Evolutionary conservation across 73 alveolate genomes (phyloP).

Genomic region (Loxodes magnus): DNA sequence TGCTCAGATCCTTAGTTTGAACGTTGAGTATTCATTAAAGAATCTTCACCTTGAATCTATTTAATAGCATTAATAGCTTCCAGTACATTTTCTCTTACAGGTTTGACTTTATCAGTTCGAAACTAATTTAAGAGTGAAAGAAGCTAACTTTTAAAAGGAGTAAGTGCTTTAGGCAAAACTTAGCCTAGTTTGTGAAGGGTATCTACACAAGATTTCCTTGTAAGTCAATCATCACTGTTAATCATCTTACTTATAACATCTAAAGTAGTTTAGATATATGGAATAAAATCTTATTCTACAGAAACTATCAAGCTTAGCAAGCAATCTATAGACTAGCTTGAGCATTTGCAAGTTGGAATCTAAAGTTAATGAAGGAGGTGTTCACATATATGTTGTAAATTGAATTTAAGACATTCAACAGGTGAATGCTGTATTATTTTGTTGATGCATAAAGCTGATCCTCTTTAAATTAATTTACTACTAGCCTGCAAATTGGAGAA

Average conservation of each 20-base stretch:
- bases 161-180: slow-evolving; percentile 57
- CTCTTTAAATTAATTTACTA: slow-evolving; percentile 29
- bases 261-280: slow-evolving; percentile 53
- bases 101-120: slow-evolving; percentile 82
- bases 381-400: slow-evolving; percentile 42
- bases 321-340: slow-evolving; percentile 61
- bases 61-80: slow-evolving; percentile 46
- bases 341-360: slow-evolving; percentile 43
- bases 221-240: slow-evolving; percentile 68
- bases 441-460: slow-evolving; percentile 75
- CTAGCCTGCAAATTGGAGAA: slow-evolving; percentile 21
- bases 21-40: too few relatives aligned
- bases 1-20: too few relatives aligned
- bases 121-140: slow-evolving; percentile 60
- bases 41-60: too few relatives aligned
- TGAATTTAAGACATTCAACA: slow-evolving; percentile 39
- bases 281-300: slow-evolving; percentile 71
- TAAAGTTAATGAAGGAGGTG: slow-evolving; percentile 24
- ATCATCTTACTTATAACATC: slow-evolving; percentile 64
- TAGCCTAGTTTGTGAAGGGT: slow-evolving; percentile 80
- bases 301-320: slow-evolving; percentile 63
- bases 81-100: slow-evolving; percentile 77
- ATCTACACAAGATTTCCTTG: slow-evolving; percentile 74
- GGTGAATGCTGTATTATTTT: slow-evolving; percentile 80
- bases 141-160: slow-evolving; percentile 64